Evolutionary conservation across 2,329 filamentous ascomycete genomes (phyloP).

Genomic region (Dendryphion nanum): DNA sequence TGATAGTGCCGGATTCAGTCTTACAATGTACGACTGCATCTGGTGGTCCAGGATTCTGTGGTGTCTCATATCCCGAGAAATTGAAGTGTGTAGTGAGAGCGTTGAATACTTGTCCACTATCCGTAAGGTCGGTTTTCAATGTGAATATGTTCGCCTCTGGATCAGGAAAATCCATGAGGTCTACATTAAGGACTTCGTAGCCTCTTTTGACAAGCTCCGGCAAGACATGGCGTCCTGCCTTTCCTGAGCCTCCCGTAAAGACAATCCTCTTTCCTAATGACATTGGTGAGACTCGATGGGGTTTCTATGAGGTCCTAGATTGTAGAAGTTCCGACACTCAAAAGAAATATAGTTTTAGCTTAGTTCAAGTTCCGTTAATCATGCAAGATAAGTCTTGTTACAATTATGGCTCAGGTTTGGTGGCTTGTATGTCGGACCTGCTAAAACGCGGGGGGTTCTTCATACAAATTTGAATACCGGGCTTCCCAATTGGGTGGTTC

Average conservation of each 20-base stretch:
- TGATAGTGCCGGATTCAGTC: too few species aligned
- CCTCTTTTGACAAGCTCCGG: slow-evolving; percentile 51
- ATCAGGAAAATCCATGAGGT: slow-evolving; percentile 49
- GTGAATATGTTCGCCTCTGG: slow-evolving; percentile 50
- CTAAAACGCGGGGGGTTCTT: too few species aligned
- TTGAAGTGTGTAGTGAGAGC: slow-evolving; percentile 56
- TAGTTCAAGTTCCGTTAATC: too few species aligned
- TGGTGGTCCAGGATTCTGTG: slow-evolving; percentile 45
- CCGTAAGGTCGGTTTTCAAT: slow-evolving; percentile 55
- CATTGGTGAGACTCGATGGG: too few species aligned
- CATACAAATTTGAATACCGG: too few species aligned
- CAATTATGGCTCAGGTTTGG: too few species aligned
- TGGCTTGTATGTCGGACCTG: too few species aligned
- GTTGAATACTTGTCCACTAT: slow-evolving; percentile 57
- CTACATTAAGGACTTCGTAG: slow-evolving; percentile 56
- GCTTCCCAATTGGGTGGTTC: too few species aligned
- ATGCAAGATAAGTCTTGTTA: too few species aligned
- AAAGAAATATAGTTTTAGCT: too few species aligned
- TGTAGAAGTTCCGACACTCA: too few species aligned
- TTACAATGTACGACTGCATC: slow-evolving; percentile 65
- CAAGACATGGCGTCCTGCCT: slow-evolving; percentile 56
- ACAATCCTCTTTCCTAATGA: slow-evolving; percentile 45
- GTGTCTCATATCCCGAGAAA: slow-evolving; percentile 50
- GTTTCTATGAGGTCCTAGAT: too few species aligned
- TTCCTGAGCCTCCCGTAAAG: slow-evolving; percentile 50